Evolutionary conservation across 129 eudicot genomes (phyloP).

Genomic region (Arctium lappa): DNA sequence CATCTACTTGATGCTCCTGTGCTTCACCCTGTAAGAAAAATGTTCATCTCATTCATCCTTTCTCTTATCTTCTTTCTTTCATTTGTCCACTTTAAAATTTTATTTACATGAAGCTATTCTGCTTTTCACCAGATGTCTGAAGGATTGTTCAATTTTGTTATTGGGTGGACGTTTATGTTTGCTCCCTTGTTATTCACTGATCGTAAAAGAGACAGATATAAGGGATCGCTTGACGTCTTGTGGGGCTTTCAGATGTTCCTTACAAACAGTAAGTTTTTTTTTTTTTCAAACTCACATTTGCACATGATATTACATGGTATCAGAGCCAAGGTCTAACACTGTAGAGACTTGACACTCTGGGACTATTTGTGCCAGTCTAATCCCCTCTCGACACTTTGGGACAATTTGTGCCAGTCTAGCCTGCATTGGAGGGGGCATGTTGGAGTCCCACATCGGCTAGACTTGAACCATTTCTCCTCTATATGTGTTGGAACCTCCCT

Average conservation of each 20-base stretch:
- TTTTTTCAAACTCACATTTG: not conserved
- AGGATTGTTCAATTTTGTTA: conserved; percentile 89
- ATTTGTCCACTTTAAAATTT: not conserved
- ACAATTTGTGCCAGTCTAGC: too few relatives aligned
- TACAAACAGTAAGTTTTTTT: conserved; percentile 68
- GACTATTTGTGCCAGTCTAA: too few relatives aligned
- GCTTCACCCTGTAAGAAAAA: conserved; percentile 79
- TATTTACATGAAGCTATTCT: conserved; percentile 1
- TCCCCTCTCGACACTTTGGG: too few relatives aligned
- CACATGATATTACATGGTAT: not conserved
- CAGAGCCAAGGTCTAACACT: not conserved
- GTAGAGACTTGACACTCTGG: too few relatives aligned
- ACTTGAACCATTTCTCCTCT: too few relatives aligned
- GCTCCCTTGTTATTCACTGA: conserved; percentile 93
- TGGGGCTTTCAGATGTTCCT: conserved; percentile 98
- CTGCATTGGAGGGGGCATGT: too few relatives aligned
- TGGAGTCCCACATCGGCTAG: too few relatives aligned
- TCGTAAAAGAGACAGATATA: conserved; percentile 61
- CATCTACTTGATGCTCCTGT: conserved; percentile 80
- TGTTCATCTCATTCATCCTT: not conserved
- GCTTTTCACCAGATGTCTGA: conserved; percentile 62
- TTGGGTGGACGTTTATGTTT: conserved; percentile 92
- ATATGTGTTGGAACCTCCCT: too few relatives aligned
- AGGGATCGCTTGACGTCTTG: conserved; percentile 74
- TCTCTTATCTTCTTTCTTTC: not conserved